Conservation (phyloP, 148 eudicot genomes). For the Pharnaceum exiguum region DNA sequence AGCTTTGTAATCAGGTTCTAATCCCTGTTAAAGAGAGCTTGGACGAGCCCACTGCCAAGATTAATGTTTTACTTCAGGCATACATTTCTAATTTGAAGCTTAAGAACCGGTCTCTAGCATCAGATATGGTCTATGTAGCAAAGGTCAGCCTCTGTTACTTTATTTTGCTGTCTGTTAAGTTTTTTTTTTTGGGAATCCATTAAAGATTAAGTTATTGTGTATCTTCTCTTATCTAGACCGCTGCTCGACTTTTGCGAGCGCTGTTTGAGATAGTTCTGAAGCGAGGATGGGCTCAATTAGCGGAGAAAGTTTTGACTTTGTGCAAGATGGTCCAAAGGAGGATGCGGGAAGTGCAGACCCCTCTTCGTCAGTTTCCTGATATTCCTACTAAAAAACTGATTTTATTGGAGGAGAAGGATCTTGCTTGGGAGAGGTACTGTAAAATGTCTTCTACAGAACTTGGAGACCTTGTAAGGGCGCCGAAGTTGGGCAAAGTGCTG, state of each 20-base stretch:
- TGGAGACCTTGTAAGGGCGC: constrained; percentile 72
- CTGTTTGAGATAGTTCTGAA: constrained; percentile 78
- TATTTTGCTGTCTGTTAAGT: not conserved
- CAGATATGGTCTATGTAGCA: constrained; percentile 86
- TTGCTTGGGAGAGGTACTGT: constrained; percentile 90
- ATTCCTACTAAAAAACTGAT: constrained; percentile 52
- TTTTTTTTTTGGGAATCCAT: not conserved
- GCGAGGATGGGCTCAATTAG: constrained; percentile 87
- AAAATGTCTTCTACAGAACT: constrained; percentile 82
- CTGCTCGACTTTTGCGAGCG: constrained; percentile 80
- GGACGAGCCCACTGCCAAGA: constrained; percentile 93
- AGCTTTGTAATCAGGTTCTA: constrained; percentile 82
- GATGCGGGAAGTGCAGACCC: constrained; percentile 91
- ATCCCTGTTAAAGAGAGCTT: constrained; percentile 84
- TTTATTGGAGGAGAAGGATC: constrained; percentile 86
- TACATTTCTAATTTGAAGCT: constrained; percentile 85
- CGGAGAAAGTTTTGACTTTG: constrained; percentile 76
- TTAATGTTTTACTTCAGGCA: constrained; percentile 84
- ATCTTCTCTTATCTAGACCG: constrained; percentile 50
- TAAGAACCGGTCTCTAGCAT: constrained; percentile 77
- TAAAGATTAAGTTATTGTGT: not conserved
- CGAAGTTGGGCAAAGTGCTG: constrained; percentile 78
- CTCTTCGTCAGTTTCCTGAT: constrained; percentile 80
- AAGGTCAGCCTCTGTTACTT: constrained; percentile 44
- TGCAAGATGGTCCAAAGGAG: constrained; percentile 87